Base-by-base conservation (phyloP, 768 basidiomycete species). In the Terana coerulea region DNA sequence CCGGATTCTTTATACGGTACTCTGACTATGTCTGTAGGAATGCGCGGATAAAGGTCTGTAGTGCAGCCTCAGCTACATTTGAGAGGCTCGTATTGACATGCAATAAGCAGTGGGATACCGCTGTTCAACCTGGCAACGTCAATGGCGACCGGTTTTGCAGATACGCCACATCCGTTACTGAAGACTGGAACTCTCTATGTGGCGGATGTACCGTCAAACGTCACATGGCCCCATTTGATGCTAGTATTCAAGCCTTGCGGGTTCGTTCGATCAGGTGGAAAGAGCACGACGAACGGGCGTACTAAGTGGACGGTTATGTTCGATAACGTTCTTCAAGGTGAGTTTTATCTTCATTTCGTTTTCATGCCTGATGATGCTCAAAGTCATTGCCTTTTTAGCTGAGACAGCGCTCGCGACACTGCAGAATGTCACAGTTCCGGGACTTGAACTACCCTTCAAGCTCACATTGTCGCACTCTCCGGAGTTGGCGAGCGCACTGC, bases 341-440 rank as follows among this genome's bases (percentile, higher is more conserved):
- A 5, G 51, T 30, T n/a, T 10, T 5, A n/a, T n/a, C n/a, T n/a
- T 15, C n/a, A 17, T 14, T 26, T 43, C 28, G 9, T 17, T 17
- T 24, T 10, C 26, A 15, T n/a, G 9, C n/a, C n/a, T 17, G 10
- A 22, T 15, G 4, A 8, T 15, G 10, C 8, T n/a, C 34, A 7
- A 33, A 44, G n/a, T n/a, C 31, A 24, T 22, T n/a, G 24, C 25
- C 1, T 15, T 22, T 15, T 2, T 19, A 53, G 52, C 52, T 5
- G 52, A 53, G 26, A 53, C 49, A 47, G 52, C 52, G 7, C 14
- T 53, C 1, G 52, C 52, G 9, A 53, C 52, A 6, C 26, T 53
- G 11, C 52, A 53, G 12, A 40, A 40, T 15, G 17, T 29, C 15
- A 14, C 21, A 3, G 36, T 53, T 5, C n/a, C 47, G 15, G 37